A percentile compares a stretch with the other conserved stretches of the same genome.
Evolutionary conservation across 352 stramenopile species (phyloP).

Genomic region (Pythium phragmitis): DNA sequence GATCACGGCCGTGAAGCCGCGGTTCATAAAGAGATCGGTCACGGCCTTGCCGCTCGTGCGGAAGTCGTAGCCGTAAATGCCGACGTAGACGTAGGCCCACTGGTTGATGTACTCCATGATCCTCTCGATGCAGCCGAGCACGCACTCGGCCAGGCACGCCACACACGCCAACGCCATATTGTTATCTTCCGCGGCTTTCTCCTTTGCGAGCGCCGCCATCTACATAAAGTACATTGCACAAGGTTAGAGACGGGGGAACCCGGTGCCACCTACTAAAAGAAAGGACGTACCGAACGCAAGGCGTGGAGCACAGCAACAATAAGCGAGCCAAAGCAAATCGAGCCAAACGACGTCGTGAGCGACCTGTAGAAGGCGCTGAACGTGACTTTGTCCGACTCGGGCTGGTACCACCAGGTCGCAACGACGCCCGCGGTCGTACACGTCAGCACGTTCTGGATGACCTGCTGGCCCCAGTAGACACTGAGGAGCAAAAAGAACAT

Average conservation of each 20-base stretch:
- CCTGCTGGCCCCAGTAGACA: constrained; percentile 84
- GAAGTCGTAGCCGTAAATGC: constrained; percentile 89
- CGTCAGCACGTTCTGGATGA: constrained; percentile 83
- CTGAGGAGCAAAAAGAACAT: constrained; percentile 84
- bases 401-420: constrained; percentile 85
- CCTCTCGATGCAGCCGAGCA: constrained; percentile 79
- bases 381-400: constrained; percentile 51
- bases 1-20: constrained; percentile 88
- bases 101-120: constrained; percentile 92
- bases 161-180: constrained; percentile 77
- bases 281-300: constrained; percentile 50
- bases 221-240: constrained; percentile 23
- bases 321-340: constrained; percentile 82
- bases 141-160: constrained; percentile 84
- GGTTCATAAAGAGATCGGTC: constrained; percentile 84
- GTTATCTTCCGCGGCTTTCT: constrained; percentile 73
- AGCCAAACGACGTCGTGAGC: constrained; percentile 82
- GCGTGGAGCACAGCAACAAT: constrained; percentile 82
- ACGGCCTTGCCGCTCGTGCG: constrained; percentile 83
- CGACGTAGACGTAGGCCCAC: constrained; percentile 90
- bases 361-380: constrained; percentile 76
- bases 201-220: constrained; percentile 64
- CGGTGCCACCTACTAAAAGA: not conserved
- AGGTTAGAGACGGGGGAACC: not conserved
- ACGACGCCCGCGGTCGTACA: constrained; percentile 79